Base-by-base conservation (phyloP, 768 basidiomycete genomes). In the Suillus tomentosus region DNA sequence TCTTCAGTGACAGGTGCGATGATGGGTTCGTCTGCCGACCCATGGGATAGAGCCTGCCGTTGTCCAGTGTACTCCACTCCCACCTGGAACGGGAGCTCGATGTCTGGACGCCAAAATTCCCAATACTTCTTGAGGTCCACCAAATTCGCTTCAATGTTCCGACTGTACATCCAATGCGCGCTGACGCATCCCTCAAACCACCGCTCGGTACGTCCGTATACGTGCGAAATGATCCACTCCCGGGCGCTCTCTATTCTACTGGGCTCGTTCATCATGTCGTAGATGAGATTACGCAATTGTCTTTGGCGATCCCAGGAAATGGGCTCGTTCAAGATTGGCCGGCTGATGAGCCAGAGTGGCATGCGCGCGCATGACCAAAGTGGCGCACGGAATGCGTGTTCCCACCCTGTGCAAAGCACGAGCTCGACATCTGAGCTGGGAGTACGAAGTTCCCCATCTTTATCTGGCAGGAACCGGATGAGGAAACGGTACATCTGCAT, bases 281-380 rank as follows among this genome's bases (percentile, higher is more conserved):
- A 67, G 37, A 75, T 66, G 37, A 66, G 34, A 31, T 60, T 61
- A 40, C 75, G 73, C 48, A 69, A 62, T 36, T 68, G 54, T 51
- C 62, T 56, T 70, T 74, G 73, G 13, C 67, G 66, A 15, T 68
- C 67, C 67, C 71, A 69, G 39, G 69, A 62, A 50, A 74, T 64
- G 34, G 64, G 66, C 54, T 72, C 73, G 62, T 65, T 62, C 31
- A 67, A 64, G 40, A 64, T 64, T 5, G 67, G 39, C 62, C 63
- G 68, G 19, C 68, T 71, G 36, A 48, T 39, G 34, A 75, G 62
- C 71, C 73, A 75, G 37, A 65, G 65, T 15, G 74, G 74, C 67
- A 75, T 66, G 60, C 73, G 71, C 39, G 74, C 74, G 57, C 75
- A 76, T 22, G 75, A 73, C 74, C 74, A 75, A 27, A 74, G 68